Evolutionary conservation across 768 basidiomycete genomes (phyloP).

Genomic region (Cystobasidium tubakii): DNA sequence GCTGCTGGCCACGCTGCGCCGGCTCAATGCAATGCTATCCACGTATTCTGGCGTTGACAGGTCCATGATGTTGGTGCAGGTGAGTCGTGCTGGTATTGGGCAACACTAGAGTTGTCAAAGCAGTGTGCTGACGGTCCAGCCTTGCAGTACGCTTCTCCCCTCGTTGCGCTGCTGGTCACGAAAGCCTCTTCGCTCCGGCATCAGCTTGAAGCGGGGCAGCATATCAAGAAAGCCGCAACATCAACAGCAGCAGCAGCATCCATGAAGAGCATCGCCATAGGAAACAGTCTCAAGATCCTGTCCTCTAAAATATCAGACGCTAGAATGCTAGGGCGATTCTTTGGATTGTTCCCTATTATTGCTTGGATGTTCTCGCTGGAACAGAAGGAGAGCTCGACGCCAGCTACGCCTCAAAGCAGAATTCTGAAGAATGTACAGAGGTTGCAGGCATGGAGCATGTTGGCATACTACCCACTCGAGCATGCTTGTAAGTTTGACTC

Average conservation of each 20-base stretch:
- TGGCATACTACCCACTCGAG: conserved; percentile 49
- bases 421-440: conserved; percentile 40
- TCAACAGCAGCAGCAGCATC: conserved; percentile 4
- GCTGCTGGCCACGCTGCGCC: not conserved
- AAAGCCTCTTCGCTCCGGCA: conserved; percentile 7
- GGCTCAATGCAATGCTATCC: conserved; percentile 10
- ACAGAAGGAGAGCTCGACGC: conserved; percentile 34
- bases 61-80: conserved; percentile 42
- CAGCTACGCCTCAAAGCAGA: conserved; percentile 36
- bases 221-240: not conserved
- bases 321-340: conserved; percentile 38
- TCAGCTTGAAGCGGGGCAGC: conserved; percentile 27
- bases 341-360: conserved; percentile 44
- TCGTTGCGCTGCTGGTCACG: not conserved
- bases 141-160: not conserved
- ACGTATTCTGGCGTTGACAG: conserved; percentile 34
- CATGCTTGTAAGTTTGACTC: conserved; percentile 43
- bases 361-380: conserved; percentile 43
- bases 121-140: not conserved
- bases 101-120: not conserved
- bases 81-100: not conserved
- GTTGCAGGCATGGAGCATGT: conserved; percentile 47
- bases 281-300: conserved; percentile 1
- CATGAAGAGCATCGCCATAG: not conserved
- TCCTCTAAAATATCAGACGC: conserved; percentile 13